Conservation (phyloP, 768 basidiomycete genomes). For the Amanita pallidorosea region DNA sequence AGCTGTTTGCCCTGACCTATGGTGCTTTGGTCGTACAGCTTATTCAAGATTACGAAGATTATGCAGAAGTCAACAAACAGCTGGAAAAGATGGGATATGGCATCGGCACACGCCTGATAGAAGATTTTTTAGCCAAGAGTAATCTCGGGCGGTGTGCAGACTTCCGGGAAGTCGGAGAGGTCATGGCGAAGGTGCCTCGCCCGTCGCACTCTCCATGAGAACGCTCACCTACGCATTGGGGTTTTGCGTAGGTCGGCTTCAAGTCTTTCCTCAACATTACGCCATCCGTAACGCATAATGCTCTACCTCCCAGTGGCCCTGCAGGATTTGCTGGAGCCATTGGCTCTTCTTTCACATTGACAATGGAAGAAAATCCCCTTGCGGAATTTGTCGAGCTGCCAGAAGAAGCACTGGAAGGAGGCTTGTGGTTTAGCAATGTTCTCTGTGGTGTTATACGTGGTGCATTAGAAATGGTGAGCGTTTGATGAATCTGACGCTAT, state of each 20-base stretch:
- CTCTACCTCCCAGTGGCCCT: constrained; percentile 30
- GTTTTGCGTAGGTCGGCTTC: constrained; percentile 75
- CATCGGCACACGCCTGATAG: constrained; percentile 91
- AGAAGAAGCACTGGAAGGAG: constrained; percentile 85
- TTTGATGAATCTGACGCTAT: not conserved
- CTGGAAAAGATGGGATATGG: constrained; percentile 99
- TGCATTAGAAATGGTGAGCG: constrained; percentile 87
- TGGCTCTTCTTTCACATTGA: constrained; percentile 68
- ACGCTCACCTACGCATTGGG: constrained; percentile 2
- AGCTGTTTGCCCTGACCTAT: constrained; percentile 94
- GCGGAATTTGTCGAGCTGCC: constrained; percentile 97
- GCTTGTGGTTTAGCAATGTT: constrained; percentile 95
- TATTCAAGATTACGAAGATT: constrained; percentile 99
- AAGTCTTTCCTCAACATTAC: constrained; percentile 94
- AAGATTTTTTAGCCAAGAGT: constrained; percentile 93
- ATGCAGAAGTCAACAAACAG: constrained; percentile 89
- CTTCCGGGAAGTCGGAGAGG: constrained; percentile 92
- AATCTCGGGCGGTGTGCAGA: constrained; percentile 86
- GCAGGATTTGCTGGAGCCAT: constrained; percentile 29
- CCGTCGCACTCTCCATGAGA: not conserved
- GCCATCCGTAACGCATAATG: constrained; percentile 67
- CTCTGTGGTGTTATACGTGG: constrained; percentile 91
- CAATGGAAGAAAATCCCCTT: constrained; percentile 91
- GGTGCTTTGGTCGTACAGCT: constrained; percentile 97
- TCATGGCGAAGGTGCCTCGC: constrained; percentile 71